These are phyloP conservation scores for Saccharomycopsis oosterbeekiorum DNA, from an alignment of 805 yeast genomes.

Conservation along the genomic window DNA sequence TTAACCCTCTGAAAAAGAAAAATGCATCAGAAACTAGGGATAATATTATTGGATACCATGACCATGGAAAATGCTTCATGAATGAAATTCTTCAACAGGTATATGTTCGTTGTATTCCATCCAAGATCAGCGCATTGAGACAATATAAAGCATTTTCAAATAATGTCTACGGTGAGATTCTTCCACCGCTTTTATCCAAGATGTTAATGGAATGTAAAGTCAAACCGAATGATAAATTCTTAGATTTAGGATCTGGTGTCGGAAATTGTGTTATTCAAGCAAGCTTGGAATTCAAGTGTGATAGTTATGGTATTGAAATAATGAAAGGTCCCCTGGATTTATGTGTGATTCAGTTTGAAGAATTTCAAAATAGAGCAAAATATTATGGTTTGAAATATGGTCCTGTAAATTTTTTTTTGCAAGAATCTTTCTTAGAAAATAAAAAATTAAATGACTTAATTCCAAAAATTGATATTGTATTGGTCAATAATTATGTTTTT, in stretches of 20 bases:
- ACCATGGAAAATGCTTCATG: constrained; percentile 28
- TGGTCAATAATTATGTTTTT: constrained; percentile 78
- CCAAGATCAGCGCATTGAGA: constrained; percentile 52
- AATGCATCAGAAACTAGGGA: constrained; percentile 24
- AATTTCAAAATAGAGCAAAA: constrained; percentile 46
- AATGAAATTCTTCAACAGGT: constrained; percentile 67
- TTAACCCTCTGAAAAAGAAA: constrained; percentile 25
- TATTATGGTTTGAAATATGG: constrained; percentile 59
- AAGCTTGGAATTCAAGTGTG: constrained; percentile 74
- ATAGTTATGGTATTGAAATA: constrained; percentile 82
- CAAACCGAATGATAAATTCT: constrained; percentile 45
- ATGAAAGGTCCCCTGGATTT: constrained; percentile 74
- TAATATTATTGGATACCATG: not conserved
- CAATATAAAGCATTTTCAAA: constrained; percentile 81
- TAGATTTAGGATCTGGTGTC: constrained; percentile 90
- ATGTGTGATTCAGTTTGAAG: constrained; percentile 49
- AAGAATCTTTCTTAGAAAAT: constrained; percentile 65
- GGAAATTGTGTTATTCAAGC: constrained; percentile 90
- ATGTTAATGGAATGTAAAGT: constrained; percentile 55
- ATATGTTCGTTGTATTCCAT: constrained; percentile 72
- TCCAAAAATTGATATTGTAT: constrained; percentile 55
- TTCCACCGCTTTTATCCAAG: constrained; percentile 66
- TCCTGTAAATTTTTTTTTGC: constrained; percentile 44
- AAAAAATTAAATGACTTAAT: constrained; percentile 43
- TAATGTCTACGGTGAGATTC: constrained; percentile 82